A percentile compares a stretch with the other conserved stretches of the same genome.
Evolutionary conservation across 2,329 filamentous ascomycete genomes (phyloP).

Genomic region (Coniochaeta sp.): DNA sequence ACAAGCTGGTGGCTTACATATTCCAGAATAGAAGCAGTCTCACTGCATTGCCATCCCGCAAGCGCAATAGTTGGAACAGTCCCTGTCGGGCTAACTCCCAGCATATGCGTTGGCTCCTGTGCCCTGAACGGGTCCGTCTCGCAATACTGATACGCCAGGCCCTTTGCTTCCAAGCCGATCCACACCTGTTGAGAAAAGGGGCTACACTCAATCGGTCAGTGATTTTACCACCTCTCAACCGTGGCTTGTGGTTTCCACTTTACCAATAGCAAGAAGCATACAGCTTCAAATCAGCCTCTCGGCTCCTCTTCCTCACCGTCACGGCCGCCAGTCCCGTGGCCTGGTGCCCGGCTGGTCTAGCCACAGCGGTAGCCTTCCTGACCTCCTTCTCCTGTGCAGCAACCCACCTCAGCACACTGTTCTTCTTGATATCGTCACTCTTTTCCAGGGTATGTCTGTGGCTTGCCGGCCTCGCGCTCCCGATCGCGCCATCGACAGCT

Average conservation of each 20-base stretch:
- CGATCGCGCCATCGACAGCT: constrained; percentile 40
- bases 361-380: constrained; percentile 38
- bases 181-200: constrained; percentile 84
- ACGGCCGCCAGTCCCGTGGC: constrained; percentile 13
- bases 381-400: constrained; percentile 57
- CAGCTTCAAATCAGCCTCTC: constrained; percentile 64
- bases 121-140: constrained; percentile 77
- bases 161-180: constrained; percentile 79
- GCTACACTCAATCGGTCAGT: constrained; percentile 29
- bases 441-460: constrained; percentile 67
- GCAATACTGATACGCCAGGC: constrained; percentile 74
- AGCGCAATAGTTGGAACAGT: constrained; percentile 71
- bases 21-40: constrained; percentile 77
- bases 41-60: constrained; percentile 74
- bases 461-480: constrained; percentile 61
- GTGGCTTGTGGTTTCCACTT: no score
- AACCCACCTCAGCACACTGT: constrained; percentile 61
- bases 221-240: constrained; percentile 12
- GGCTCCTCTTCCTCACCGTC: constrained; percentile 58
- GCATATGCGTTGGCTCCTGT: constrained; percentile 47
- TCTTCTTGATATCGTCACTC: constrained; percentile 76
- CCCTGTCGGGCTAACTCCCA: constrained; percentile 70
- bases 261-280: constrained; percentile 83
- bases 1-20: constrained; percentile 46
- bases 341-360: constrained; percentile 6